Percentiles rank a stretch among this genome's conserved stretches.
Evolutionary conservation across 140 eudicot genomes (phyloP).

Genomic region (Oenanthe javanica): DNA sequence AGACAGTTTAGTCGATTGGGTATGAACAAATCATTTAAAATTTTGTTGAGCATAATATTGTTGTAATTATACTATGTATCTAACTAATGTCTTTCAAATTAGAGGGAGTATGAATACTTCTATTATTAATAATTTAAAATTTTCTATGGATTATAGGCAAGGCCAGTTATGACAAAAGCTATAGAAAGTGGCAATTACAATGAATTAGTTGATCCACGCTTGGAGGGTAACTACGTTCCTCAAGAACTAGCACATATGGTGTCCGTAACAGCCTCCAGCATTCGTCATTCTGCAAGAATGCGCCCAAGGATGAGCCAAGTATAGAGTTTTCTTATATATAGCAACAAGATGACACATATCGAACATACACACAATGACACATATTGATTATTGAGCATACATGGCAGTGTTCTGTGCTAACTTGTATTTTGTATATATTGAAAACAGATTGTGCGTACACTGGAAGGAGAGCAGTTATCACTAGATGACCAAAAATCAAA

Average conservation of each 20-base stretch:
- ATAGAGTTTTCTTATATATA: not conserved
- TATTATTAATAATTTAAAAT: not conserved
- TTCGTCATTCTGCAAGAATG: conserved; percentile 54
- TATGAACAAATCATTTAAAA: conserved; percentile 13
- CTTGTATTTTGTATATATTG: not conserved
- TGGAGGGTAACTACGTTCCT: conserved; percentile 32
- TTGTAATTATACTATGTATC: not conserved
- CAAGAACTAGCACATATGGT: conserved; percentile 48
- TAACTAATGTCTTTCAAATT: not conserved
- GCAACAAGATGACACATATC: not conserved
- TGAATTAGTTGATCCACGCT: conserved; percentile 41
- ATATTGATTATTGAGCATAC: not conserved
- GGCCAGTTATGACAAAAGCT: conserved; percentile 43
- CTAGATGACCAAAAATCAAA: conserved; percentile 8
- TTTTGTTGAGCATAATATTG: not conserved
- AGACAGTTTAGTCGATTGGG: conserved; percentile 82
- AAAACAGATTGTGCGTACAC: conserved; percentile 13
- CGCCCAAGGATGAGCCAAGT: conserved; percentile 55
- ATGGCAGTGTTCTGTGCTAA: not conserved
- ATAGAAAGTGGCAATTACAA: conserved; percentile 38
- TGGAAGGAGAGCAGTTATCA: conserved; percentile 15
- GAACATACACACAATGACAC: not conserved
- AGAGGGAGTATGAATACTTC: not conserved
- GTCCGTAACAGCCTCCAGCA: conserved; percentile 48
- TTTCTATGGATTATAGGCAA: conserved; percentile 27